Evolutionary conservation across 768 basidiomycete genomes (phyloP).

Genomic region (Peribolospora kevripleyi): DNA sequence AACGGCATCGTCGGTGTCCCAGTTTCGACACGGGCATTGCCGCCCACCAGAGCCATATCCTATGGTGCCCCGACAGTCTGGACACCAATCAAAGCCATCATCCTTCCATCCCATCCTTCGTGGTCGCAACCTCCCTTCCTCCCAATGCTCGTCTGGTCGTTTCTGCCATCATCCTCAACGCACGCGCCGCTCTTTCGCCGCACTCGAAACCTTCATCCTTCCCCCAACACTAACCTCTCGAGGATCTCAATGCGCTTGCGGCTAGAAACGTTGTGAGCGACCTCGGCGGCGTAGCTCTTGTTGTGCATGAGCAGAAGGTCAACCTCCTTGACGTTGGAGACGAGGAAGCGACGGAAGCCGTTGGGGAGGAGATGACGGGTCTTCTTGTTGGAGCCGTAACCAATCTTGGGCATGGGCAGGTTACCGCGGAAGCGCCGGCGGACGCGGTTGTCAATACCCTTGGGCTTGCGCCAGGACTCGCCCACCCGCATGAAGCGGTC

Average conservation of each 20-base stretch:
- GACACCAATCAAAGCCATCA: no score
- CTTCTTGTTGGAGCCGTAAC: conserved; percentile 83
- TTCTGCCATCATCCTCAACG: no score
- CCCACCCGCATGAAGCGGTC: conserved; percentile 93
- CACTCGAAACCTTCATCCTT: not conserved
- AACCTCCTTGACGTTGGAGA: conserved; percentile 77
- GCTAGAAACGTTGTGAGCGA: conserved; percentile 87
- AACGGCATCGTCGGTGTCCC: no score
- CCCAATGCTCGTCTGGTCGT: no score
- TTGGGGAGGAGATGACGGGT: conserved; percentile 89
- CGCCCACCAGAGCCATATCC: no score
- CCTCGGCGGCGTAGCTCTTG: conserved; percentile 82
- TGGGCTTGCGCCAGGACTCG: conserved; percentile 99
- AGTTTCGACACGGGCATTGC: no score
- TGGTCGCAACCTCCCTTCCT: no score
- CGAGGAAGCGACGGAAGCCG: conserved; percentile 84
- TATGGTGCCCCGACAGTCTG: no score
- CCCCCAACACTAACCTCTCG: conserved; percentile 36
- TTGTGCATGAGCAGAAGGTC: conserved; percentile 90
- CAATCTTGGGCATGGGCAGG: conserved; percentile 64
- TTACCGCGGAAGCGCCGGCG: conserved; percentile 42
- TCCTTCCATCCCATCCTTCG: no score
- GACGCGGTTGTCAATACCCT: conserved; percentile 99
- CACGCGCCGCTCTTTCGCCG: not conserved
- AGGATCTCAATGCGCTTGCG: conserved; percentile 79